Percentiles rank a stretch among this genome's conserved stretches.
Evolutionary conservation across 192 early-diverging fungal genomes (phyloP).

Genomic region (Coemansia sp.): DNA sequence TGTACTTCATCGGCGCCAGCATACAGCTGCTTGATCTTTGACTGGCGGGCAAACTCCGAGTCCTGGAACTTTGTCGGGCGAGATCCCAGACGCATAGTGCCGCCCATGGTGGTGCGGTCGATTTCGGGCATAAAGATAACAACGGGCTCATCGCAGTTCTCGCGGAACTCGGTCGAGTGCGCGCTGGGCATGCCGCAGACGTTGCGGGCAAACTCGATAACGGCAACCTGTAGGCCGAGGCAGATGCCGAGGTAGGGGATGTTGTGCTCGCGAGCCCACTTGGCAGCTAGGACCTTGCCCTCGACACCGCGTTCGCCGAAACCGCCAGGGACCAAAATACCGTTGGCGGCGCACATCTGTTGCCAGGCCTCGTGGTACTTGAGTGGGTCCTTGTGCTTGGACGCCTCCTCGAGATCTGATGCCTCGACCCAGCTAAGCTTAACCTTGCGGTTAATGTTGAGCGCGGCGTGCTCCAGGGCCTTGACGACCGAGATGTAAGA

Average conservation of each 20-base stretch:
- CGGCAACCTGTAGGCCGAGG: conserved; percentile 95
- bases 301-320: conserved; percentile 97
- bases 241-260: conserved; percentile 98
- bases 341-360: conserved; percentile 80
- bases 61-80: conserved; percentile 81
- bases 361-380: conserved; percentile 98
- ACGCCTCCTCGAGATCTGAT: conserved; percentile 78
- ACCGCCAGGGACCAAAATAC: conserved; percentile 97
- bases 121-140: conserved; percentile 99
- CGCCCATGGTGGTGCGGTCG: conserved; percentile 86
- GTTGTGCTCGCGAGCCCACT: conserved; percentile 97
- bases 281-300: conserved; percentile 92
- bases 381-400: conserved; percentile 75
- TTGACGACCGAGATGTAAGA: conserved; percentile 98
- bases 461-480: conserved; percentile 90
- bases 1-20: conserved; percentile 58
- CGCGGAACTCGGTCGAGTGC: conserved; percentile 83
- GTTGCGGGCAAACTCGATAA: conserved; percentile 96
- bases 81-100: conserved; percentile 94
- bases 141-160: conserved; percentile 69
- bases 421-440: conserved; percentile 93
- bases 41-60: conserved; percentile 56
- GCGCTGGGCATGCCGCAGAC: conserved; percentile 80
- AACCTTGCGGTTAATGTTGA: conserved; percentile 85
- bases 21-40: conserved; percentile 70